These are phyloP conservation scores for Xanthoparmelia taractica DNA, from an alignment of 495 filamentous ascomycete genomes.

Conservation along the genomic window DNA sequence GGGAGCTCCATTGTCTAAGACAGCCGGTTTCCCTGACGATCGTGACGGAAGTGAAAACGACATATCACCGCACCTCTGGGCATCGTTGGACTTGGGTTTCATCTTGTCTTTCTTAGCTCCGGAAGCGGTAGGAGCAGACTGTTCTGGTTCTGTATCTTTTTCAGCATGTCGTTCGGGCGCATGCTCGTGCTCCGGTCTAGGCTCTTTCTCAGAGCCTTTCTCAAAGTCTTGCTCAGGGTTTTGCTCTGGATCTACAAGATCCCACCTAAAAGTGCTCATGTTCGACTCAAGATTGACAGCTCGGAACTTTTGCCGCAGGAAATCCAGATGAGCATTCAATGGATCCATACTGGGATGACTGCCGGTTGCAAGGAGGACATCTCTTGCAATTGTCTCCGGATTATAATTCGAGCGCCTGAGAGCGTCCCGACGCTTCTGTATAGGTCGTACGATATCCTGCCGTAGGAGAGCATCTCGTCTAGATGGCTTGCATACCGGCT, in stretches of 20 bases:
- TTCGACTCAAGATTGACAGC: constrained; percentile 42
- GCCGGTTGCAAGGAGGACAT: constrained; percentile 54
- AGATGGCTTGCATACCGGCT: background rate
- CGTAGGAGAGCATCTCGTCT: background rate
- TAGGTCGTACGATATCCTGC: constrained; percentile 33
- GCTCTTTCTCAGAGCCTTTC: too few relatives aligned
- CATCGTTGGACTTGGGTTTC: background rate
- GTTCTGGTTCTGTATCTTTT: too few relatives aligned
- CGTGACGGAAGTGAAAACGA: background rate
- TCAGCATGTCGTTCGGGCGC: too few relatives aligned
- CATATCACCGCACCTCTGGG: background rate
- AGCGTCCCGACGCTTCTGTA: constrained; percentile 40
- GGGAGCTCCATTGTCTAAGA: background rate
- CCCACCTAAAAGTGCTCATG: constrained; percentile 60
- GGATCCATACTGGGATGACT: constrained; percentile 49
- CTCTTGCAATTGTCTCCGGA: constrained; percentile 55
- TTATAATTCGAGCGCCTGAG: constrained; percentile 45
- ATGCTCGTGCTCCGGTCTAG: too few relatives aligned
- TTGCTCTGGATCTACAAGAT: constrained; percentile 50
- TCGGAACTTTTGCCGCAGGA: constrained; percentile 36
- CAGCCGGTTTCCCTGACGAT: background rate
- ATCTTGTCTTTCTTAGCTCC: background rate
- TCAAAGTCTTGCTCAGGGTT: background rate
- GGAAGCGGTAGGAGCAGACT: background rate
- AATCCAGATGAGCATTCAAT: constrained; percentile 54